Conservation (phyloP, 495 filamentous ascomycete species). For the Penicillium soppii region DNA sequence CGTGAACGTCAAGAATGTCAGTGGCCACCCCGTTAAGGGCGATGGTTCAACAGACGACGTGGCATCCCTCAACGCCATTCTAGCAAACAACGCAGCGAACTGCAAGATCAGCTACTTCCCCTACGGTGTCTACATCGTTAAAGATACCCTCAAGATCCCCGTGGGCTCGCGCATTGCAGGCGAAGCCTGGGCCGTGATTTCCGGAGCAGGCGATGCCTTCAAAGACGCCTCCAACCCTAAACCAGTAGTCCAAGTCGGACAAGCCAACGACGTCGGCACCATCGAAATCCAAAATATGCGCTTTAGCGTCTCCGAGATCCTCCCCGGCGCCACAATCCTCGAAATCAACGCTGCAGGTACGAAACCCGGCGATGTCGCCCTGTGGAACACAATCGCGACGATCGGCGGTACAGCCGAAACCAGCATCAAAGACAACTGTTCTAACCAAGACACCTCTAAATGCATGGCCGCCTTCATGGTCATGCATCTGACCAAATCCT, state of each 20-base stretch:
- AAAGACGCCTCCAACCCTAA: constrained; percentile 45
- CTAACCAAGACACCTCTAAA: constrained; percentile 18
- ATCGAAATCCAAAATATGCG: constrained; percentile 55
- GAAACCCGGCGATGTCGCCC: constrained; percentile 52
- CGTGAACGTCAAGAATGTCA: constrained; percentile 15
- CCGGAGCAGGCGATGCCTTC: constrained; percentile 47
- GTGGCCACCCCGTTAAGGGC: constrained; percentile 12
- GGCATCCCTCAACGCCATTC: constrained; percentile 42
- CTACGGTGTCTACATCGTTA: constrained; percentile 54
- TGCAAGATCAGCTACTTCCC: constrained; percentile 54
- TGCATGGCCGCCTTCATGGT: constrained; percentile 47
- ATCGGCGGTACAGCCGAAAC: constrained; percentile 49
- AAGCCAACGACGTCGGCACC: constrained; percentile 44
- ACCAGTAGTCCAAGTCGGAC: constrained; percentile 55
- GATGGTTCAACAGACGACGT: constrained; percentile 18
- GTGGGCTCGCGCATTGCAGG: constrained; percentile 47
- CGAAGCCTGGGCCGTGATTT: constrained; percentile 45
- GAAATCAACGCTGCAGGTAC: constrained; percentile 57
- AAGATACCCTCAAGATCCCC: constrained; percentile 52
- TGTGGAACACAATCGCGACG: constrained; percentile 57
- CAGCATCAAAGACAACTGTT: constrained; percentile 38
- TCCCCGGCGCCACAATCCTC: constrained; percentile 75
- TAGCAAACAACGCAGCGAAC: constrained; percentile 28
- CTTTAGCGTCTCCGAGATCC: constrained; percentile 58
- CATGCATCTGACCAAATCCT: constrained; percentile 46